phyloP scores from a whole-genome alignment of 768 basidiomycete genomes.

The Rubroboletus pulcherrimus region DNA sequence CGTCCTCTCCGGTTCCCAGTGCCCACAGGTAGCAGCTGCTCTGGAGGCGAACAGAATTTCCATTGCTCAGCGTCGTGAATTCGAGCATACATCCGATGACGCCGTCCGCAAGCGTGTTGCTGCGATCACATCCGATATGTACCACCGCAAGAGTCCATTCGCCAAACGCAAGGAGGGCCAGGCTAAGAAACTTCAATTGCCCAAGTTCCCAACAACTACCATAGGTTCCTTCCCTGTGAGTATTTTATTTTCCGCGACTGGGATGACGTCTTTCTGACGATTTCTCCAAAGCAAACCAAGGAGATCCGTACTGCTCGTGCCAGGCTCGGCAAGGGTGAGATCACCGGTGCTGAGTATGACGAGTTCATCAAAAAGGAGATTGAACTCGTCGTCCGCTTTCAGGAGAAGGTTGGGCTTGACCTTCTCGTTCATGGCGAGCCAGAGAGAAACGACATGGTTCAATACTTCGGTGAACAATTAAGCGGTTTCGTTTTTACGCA shows the following conservation, averaged over 20 bases:
- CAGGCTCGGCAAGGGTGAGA: conserved; percentile 88
- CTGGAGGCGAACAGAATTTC: conserved; percentile 87
- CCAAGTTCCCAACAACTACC: conserved; percentile 97
- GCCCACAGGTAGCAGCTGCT: conserved; percentile 61
- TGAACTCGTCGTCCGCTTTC: conserved; percentile 89
- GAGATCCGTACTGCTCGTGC: conserved; percentile 97
- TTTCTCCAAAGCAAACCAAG: conserved; percentile 78
- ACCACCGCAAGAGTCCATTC: conserved; percentile 89
- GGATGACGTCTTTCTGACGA: conserved; percentile 5
- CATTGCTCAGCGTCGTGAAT: conserved; percentile 91
- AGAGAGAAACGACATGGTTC: conserved; percentile 99
- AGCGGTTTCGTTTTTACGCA: conserved; percentile 97
- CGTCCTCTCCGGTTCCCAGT: conserved; percentile 81
- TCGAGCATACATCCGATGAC: conserved; percentile 91
- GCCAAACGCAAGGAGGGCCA: conserved; percentile 83
- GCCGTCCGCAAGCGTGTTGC: conserved; percentile 93
- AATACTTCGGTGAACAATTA: conserved; percentile 98
- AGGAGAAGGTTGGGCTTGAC: conserved; percentile 94
- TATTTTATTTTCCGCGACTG: conserved; percentile 3
- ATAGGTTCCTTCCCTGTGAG: conserved; percentile 95
- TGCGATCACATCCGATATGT: conserved; percentile 80
- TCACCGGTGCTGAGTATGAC: conserved; percentile 85
- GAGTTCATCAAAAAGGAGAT: conserved; percentile 99
- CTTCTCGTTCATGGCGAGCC: conserved; percentile 98
- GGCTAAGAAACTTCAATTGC: conserved; percentile 82